phyloP scores from a whole-genome alignment of 2,329 filamentous ascomycete species.

The Aspergillus terreus region DNA sequence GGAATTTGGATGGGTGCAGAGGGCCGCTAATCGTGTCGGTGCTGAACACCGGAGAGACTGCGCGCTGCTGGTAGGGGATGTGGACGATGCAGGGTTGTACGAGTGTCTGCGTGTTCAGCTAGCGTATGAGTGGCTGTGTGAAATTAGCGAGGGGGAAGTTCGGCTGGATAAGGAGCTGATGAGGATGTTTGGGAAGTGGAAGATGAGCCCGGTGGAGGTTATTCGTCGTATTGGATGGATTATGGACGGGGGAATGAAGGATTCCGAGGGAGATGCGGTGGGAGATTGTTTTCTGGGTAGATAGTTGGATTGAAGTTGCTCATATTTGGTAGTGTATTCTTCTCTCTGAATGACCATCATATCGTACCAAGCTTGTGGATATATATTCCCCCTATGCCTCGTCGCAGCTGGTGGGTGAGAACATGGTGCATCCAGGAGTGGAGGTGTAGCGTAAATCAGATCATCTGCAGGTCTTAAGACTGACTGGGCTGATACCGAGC shows the following conservation, averaged over 20 bases:
- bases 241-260: not conserved
- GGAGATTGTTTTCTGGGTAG: too few species aligned
- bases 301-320: too few species aligned
- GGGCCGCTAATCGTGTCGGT: not conserved
- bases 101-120: not conserved
- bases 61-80: not conserved
- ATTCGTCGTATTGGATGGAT: not conserved
- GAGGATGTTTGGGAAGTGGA: not conserved
- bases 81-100: not conserved
- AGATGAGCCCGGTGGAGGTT: not conserved
- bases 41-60: not conserved
- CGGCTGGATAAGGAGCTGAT: not conserved
- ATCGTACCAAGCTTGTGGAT: too few species aligned
- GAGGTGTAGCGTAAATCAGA: not conserved
- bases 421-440: not conserved
- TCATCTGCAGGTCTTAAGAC: not conserved
- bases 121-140: not conserved
- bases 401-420: not conserved
- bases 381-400: not conserved
- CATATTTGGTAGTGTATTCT: too few species aligned
- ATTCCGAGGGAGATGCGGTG: too few species aligned
- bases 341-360: too few species aligned
- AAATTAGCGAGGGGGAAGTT: not conserved
- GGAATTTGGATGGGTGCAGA: not conserved
- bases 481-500: not conserved